A percentile compares a stretch with the other conserved stretches of the same genome.
Evolutionary conservation across 2,329 filamentous ascomycete genomes (phyloP).

Genomic region (Paecilomyces sp.): DNA sequence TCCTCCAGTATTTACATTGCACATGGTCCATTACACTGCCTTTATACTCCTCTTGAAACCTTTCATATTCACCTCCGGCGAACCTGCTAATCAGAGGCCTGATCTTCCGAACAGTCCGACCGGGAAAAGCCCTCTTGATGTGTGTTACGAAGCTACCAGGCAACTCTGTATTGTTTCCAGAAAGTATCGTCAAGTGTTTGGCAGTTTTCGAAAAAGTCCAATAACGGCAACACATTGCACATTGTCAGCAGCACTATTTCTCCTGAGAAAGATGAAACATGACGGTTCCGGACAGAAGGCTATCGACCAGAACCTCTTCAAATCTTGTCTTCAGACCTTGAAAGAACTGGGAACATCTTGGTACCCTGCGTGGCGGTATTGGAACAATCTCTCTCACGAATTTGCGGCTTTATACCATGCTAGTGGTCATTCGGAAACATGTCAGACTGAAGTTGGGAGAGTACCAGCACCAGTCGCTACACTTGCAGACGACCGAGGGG

Average conservation of each 20-base stretch:
- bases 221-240: conserved; percentile 30
- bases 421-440: neutral
- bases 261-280: conserved; percentile 2
- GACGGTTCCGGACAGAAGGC: neutral
- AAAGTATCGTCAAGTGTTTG: conserved; percentile 26
- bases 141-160: conserved; percentile 15
- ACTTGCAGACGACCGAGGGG: neutral
- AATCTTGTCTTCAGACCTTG: neutral
- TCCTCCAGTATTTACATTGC: conserved; percentile 24
- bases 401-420: neutral
- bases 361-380: neutral
- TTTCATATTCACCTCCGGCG: conserved; percentile 11
- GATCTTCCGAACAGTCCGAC: neutral
- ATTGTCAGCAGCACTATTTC: conserved; percentile 23
- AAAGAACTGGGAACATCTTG: neutral
- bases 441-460: too few relatives aligned
- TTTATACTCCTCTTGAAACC: conserved; percentile 25
- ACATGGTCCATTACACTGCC: conserved; percentile 29
- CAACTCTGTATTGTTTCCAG: conserved; percentile 18
- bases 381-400: neutral
- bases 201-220: conserved; percentile 26
- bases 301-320: neutral
- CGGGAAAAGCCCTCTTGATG: conserved; percentile 7
- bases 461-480: neutral
- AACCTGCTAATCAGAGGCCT: neutral